phyloP scores from a whole-genome alignment of 345 rosid species.

The Atalantia buxifolia region DNA sequence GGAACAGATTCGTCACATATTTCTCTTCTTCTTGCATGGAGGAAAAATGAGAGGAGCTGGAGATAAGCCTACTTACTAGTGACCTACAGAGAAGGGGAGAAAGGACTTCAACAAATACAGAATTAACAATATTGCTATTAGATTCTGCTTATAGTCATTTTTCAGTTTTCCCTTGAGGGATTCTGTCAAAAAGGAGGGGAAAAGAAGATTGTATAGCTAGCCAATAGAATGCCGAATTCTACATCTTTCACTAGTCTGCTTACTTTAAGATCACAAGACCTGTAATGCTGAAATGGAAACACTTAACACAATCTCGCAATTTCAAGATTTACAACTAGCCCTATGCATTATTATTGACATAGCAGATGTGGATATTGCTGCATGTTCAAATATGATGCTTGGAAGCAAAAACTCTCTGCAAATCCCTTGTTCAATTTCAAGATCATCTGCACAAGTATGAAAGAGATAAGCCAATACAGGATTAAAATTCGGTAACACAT shows the following conservation, averaged over 20 bases:
- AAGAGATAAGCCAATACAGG: slow-evolving; percentile 3
- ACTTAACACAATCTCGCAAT: slow-evolving; percentile 11
- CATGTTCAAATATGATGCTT: slow-evolving; percentile 2
- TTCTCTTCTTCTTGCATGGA: not conserved
- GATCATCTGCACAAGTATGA: slow-evolving; percentile 32
- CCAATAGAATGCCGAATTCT: not conserved
- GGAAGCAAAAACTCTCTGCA: not conserved
- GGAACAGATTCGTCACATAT: not conserved
- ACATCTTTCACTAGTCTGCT: slow-evolving; percentile 5
- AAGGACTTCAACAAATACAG: not conserved
- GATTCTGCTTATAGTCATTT: not conserved
- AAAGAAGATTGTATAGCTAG: not conserved
- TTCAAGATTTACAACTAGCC: slow-evolving; percentile 34
- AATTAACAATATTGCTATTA: not conserved
- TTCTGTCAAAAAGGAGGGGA: not conserved
- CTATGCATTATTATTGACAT: slow-evolving; percentile 33
- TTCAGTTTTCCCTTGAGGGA: slow-evolving; percentile 1
- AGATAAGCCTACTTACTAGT: not conserved
- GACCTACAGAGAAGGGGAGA: not conserved
- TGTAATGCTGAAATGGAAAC: not conserved
- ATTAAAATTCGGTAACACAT: not conserved
- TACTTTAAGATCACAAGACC: slow-evolving; percentile 13
- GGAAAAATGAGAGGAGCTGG: not conserved
- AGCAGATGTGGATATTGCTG: slow-evolving; percentile 14
- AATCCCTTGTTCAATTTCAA: slow-evolving; percentile 2